A percentile compares a stretch with the other conserved stretches of the same genome.
Conservation (phyloP, 2,329 filamentous ascomycete genomes). For the Pseudopithomyces maydicus region DNA sequence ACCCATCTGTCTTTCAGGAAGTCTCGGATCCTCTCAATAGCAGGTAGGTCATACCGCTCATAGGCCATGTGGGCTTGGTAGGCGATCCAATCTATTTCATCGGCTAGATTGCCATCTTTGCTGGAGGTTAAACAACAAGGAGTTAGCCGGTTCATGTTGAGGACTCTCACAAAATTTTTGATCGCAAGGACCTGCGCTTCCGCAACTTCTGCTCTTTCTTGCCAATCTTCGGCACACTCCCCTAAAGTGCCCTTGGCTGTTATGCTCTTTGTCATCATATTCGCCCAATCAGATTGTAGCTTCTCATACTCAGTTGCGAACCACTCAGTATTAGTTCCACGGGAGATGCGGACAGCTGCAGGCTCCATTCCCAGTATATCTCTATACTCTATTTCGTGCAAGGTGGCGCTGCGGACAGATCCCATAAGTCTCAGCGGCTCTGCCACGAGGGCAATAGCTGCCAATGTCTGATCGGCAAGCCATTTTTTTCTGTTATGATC, state of each 20-base stretch:
- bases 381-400: not conserved
- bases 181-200: too few species aligned
- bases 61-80: conserved; percentile 13
- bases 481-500: not conserved
- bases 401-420: not conserved
- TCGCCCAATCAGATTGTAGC: too few species aligned
- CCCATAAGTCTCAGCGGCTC: conserved; percentile 13
- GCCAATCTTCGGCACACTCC: not conserved
- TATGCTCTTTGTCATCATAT: too few species aligned
- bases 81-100: not conserved
- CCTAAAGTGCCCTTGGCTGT: not conserved
- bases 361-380: not conserved
- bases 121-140: not conserved
- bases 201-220: not conserved
- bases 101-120: not conserved
- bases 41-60: conserved; percentile 3
- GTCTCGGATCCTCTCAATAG: not conserved
- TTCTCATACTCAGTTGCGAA: too few species aligned
- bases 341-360: too few species aligned
- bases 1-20: not conserved
- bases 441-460: conserved; percentile 10
- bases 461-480: conserved; percentile 9
- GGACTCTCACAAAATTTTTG: not conserved
- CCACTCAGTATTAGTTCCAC: too few species aligned
- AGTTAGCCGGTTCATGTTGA: not conserved